phyloP scores from a whole-genome alignment of 192 early-diverging fungal species.

The Oehlia diaphana region DNA sequence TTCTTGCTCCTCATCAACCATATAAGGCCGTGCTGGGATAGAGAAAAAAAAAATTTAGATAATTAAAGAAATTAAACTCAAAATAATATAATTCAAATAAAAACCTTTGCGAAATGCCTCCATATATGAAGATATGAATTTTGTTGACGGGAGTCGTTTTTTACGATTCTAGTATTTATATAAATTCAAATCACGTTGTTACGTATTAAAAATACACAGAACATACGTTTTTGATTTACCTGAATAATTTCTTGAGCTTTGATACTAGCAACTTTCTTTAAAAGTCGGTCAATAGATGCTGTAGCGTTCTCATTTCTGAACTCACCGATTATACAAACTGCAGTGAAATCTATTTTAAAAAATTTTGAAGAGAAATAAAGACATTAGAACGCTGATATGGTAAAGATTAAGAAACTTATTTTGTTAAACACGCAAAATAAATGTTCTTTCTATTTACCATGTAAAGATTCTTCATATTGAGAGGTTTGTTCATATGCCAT shows the following conservation, averaged over 20 bases:
- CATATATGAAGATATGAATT: conserved; percentile 91
- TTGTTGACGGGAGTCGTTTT: conserved; percentile 81
- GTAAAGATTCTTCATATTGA: conserved; percentile 51
- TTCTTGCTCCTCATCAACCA: conserved; percentile 31
- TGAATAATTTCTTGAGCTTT: conserved; percentile 78
- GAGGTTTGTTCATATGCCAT: conserved; percentile 57
- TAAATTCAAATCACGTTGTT: not conserved
- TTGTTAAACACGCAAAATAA: not conserved
- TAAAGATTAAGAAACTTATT: not conserved
- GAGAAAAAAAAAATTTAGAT: not conserved
- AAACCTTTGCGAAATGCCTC: conserved; percentile 79
- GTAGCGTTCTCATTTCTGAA: conserved; percentile 86
- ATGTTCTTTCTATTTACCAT: conserved; percentile 37
- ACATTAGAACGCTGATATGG: too few relatives aligned
- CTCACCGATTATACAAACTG: conserved; percentile 90
- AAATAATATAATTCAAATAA: not conserved
- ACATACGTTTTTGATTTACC: conserved; percentile 22
- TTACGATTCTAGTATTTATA: conserved; percentile 48
- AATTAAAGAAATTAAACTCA: not conserved
- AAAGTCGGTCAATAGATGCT: conserved; percentile 81
- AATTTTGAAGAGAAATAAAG: not conserved
- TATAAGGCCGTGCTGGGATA: not conserved
- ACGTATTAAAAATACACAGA: not conserved
- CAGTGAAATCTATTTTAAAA: conserved; percentile 69
- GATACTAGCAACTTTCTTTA: conserved; percentile 77